Evolutionary conservation across 495 filamentous ascomycete genomes (phyloP).

Genomic region (Copromyces sp.): DNA sequence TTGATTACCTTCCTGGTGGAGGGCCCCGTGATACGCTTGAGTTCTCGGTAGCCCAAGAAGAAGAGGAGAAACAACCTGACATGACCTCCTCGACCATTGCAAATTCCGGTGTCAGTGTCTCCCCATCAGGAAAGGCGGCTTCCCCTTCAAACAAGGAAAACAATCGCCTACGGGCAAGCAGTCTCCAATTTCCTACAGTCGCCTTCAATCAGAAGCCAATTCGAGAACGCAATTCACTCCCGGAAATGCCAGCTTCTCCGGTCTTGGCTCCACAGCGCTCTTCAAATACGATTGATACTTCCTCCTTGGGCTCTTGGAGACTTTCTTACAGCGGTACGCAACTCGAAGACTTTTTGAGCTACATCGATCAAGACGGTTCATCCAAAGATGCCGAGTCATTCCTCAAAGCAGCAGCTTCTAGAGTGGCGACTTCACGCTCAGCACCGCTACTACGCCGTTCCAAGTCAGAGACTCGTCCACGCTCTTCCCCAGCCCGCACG

Average conservation of each 20-base stretch:
- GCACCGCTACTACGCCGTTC: slow-evolving; percentile 1
- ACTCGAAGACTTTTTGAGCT: slow-evolving; percentile 15
- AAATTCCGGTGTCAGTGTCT: not conserved
- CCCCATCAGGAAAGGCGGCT: not conserved
- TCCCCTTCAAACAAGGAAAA: slow-evolving; percentile 7
- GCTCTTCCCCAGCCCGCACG: slow-evolving; percentile 10
- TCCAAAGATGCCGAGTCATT: slow-evolving; percentile 3
- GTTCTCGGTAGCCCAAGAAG: slow-evolving; percentile 21
- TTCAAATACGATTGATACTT: slow-evolving; percentile 18
- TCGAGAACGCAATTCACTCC: slow-evolving; percentile 13
- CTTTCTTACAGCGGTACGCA: slow-evolving; percentile 29
- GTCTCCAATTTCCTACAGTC: slow-evolving; percentile 7
- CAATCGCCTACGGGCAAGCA: slow-evolving; percentile 14
- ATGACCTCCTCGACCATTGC: not conserved
- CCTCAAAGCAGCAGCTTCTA: not conserved
- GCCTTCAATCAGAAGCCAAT: slow-evolving; percentile 1
- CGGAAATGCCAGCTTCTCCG: slow-evolving; percentile 20
- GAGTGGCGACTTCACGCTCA: not conserved
- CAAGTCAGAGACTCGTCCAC: slow-evolving; percentile 7
- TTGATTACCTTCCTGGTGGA: slow-evolving; percentile 19
- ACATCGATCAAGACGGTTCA: slow-evolving; percentile 2
- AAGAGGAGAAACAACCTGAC: not conserved
- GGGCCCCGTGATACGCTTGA: slow-evolving; percentile 33
- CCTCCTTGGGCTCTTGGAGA: slow-evolving; percentile 30
- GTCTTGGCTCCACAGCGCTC: slow-evolving; percentile 21